Evolutionary conservation across 495 filamentous ascomycete genomes (phyloP).

Genomic region (Annulohypoxylon bovei): DNA sequence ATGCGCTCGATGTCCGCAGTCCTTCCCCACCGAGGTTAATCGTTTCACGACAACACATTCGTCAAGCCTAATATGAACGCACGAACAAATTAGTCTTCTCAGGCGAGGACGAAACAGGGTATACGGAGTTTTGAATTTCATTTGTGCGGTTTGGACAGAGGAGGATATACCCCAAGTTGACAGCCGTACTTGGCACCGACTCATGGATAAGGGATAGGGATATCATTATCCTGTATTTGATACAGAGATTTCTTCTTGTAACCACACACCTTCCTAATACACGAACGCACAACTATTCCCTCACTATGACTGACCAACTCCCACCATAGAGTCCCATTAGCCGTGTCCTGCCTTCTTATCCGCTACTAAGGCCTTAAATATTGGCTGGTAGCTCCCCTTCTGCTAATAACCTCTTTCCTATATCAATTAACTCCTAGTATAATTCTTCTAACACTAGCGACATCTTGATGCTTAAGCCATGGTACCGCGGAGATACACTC

Average conservation of each 20-base stretch:
- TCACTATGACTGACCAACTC: background rate
- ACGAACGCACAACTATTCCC: background rate
- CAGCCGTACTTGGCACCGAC: background rate
- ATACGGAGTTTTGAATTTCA: background rate
- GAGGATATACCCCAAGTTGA: conserved; percentile 2
- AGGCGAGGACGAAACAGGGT: background rate
- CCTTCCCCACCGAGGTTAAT: background rate
- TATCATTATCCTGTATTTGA: background rate
- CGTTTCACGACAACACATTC: background rate
- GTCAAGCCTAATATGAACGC: background rate
- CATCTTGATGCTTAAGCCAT: too few relatives aligned
- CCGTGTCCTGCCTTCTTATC: too few relatives aligned
- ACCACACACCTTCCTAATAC: background rate
- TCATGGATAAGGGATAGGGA: background rate
- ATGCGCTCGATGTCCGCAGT: background rate
- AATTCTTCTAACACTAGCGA: too few relatives aligned
- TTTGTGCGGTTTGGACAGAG: background rate
- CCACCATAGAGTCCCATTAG: too few relatives aligned
- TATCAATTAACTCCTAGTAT: too few relatives aligned
- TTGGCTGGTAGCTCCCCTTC: too few relatives aligned
- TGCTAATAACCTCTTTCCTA: too few relatives aligned
- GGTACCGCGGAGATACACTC: too few relatives aligned
- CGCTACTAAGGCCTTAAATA: too few relatives aligned
- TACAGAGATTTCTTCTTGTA: background rate
- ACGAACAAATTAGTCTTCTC: background rate